Evolutionary conservation across 2,329 filamentous ascomycete species (phyloP).

Genomic region (Colletotrichum zoysiae): DNA sequence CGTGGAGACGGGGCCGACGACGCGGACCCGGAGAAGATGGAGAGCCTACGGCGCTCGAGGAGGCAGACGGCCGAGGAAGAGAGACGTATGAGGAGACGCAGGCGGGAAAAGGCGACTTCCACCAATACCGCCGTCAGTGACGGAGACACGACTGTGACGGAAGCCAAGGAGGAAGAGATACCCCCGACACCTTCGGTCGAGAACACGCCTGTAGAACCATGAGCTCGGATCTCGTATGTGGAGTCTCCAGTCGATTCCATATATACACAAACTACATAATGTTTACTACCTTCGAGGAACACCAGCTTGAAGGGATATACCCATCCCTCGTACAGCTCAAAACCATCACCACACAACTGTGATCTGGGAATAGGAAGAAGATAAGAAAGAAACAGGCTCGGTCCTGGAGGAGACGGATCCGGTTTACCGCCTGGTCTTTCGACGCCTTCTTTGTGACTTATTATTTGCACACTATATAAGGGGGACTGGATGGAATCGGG

Average conservation of each 20-base stretch:
- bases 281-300: conserved; percentile 41
- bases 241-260: conserved; percentile 32
- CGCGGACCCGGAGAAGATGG: conserved; percentile 63
- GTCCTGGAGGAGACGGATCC: neutral
- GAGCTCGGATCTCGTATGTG: conserved; percentile 36
- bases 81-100: conserved; percentile 73
- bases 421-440: neutral
- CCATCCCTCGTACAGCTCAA: conserved; percentile 17
- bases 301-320: conserved; percentile 26
- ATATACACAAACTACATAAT: conserved; percentile 42
- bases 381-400: neutral
- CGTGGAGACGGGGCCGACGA: conserved; percentile 73
- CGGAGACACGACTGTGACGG: conserved; percentile 37
- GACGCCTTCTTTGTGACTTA: conserved; percentile 7
- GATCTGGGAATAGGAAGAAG: conserved; percentile 10
- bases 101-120: conserved; percentile 70
- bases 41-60: conserved; percentile 70
- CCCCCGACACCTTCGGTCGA: conserved; percentile 41
- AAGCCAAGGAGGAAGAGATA: conserved; percentile 40
- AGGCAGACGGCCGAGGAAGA: conserved; percentile 86
- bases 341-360: conserved; percentile 6
- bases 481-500: neutral
- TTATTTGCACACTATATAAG: conserved; percentile 4
- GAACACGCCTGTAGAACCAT: conserved; percentile 41
- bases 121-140: conserved; percentile 48